Evolutionary conservation across 345 rosid species (phyloP), one percentile per base, ranked within the genome.

Genomic region (Bretschneidera sinensis): DNA sequence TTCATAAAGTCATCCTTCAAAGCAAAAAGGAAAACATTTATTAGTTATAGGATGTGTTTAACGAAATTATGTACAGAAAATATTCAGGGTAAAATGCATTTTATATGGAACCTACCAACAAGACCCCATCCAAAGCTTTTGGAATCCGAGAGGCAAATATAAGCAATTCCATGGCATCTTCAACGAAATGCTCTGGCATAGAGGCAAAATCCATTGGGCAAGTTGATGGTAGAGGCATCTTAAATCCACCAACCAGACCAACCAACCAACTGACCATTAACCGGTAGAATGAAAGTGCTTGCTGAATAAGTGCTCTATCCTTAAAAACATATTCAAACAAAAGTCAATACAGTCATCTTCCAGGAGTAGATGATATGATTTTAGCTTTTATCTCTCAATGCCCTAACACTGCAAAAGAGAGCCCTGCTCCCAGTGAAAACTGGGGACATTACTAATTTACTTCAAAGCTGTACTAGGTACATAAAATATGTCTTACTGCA

Each of bases 111-210:
- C 81, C 55, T 83, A 95, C 99, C 91, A 95, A 79, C 17, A 67
- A 7, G 34, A 88, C 77, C 43, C 99, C 96, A 73, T 91, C 96
- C 79, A 95, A 76, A 55, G 85, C 91, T 79, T 75, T 95, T 61
- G 98, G 94, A 57, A 95, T 91, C 67, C 94, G 79, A 5, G 97
- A 91, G 65, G 96, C 96, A 80, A 82, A 91, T 67, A 88, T 85
- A 62, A 95, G 85, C 66, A 95, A 76, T 72, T 95, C 99, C 98
- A 86, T 82, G 10, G 96, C 92, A 83, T 95, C 99, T 78, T 95
- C 99, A 65, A 86, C 85, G 78, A 95, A 95, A 83, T 95, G 98
- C 83, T 95, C 98, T 20, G 99, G 99, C 96, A 91, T 78, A 68
- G 81, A 82, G 14, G 99, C 91, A 78, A 95, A 88, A 66, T 86